A percentile compares a stretch with the other conserved stretches of the same genome.
Conservation (phyloP, 2,329 filamentous ascomycete genomes). For the Akanthomyces dipterigenus region DNA sequence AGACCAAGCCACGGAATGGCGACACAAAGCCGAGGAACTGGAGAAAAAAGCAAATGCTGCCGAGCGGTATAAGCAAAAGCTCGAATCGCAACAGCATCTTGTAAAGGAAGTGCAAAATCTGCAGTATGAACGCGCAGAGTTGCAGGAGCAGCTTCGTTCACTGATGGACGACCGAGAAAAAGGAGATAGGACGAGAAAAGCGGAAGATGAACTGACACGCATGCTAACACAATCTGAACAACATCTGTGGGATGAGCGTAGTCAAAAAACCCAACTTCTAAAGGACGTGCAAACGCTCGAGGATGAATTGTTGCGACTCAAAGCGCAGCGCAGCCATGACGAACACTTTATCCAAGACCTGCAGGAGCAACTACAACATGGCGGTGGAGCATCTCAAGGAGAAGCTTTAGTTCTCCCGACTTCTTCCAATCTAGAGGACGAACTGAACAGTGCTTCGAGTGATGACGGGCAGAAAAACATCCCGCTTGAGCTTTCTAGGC, state of each 20-base stretch:
- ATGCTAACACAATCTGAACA: constrained; percentile 36
- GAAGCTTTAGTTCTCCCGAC: constrained; percentile 14
- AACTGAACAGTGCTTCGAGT: constrained; percentile 45
- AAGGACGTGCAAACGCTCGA: constrained; percentile 38
- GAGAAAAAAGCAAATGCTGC: constrained; percentile 57
- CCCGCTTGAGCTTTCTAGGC: constrained; percentile 47
- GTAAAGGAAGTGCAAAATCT: constrained; percentile 50
- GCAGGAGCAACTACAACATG: constrained; percentile 48
- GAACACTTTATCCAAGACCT: constrained; percentile 52
- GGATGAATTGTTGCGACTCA: constrained; percentile 40
- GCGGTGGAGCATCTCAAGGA: constrained; percentile 19
- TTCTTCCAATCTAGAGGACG: constrained; percentile 49
- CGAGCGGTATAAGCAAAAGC: constrained; percentile 56
- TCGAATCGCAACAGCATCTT: constrained; percentile 49
- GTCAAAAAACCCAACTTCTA: constrained; percentile 39
- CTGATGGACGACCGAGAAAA: constrained; percentile 30
- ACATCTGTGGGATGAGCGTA: constrained; percentile 36
- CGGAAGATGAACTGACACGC: constrained; percentile 33
- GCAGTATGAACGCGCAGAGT: constrained; percentile 47
- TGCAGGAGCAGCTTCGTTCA: constrained; percentile 40
- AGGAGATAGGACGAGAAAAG: constrained; percentile 27
- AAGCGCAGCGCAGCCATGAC: constrained; percentile 40
- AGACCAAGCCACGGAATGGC: constrained; percentile 54
- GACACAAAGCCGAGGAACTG: constrained; percentile 50
- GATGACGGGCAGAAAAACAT: constrained; percentile 33